Percentiles rank a stretch among this genome's conserved stretches.
phyloP scores from a whole-genome alignment of 169 alveolate species.

The Cryptosporidium ryanae region DNA sequence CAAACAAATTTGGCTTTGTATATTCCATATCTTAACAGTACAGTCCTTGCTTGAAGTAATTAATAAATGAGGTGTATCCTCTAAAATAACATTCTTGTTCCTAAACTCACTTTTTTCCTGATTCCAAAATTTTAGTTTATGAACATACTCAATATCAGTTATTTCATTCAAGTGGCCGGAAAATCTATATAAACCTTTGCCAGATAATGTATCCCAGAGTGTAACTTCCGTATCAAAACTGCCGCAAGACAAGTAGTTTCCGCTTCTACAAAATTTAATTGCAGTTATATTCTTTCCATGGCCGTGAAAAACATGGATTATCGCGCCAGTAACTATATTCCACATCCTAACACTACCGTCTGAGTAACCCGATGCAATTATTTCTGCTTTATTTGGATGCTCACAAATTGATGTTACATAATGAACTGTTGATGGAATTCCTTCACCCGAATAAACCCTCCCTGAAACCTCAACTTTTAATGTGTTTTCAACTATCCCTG shows the following conservation, averaged over 20 bases:
- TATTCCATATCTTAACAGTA: constrained; percentile 88
- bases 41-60: constrained; percentile 88
- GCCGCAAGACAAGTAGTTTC: constrained; percentile 83
- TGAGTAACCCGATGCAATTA: constrained; percentile 84
- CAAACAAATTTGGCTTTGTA: constrained; percentile 84
- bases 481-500: constrained; percentile 77
- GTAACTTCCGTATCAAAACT: constrained; percentile 86
- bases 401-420: constrained; percentile 79
- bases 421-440: constrained; percentile 78
- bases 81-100: constrained; percentile 34
- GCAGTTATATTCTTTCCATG: constrained; percentile 81
- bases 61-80: constrained; percentile 76
- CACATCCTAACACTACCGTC: constrained; percentile 86
- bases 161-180: constrained; percentile 87
- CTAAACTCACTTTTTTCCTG: background rate
- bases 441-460: constrained; percentile 78
- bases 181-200: constrained; percentile 83
- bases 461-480: constrained; percentile 70
- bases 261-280: constrained; percentile 76
- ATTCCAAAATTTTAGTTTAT: constrained; percentile 35
- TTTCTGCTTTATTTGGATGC: constrained; percentile 75
- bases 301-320: constrained; percentile 80
- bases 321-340: constrained; percentile 76
- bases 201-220: constrained; percentile 88
- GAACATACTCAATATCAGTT: constrained; percentile 77